Conservation (phyloP, 805 yeast genomes). For the Wickerhamiella bombiphila region DNA sequence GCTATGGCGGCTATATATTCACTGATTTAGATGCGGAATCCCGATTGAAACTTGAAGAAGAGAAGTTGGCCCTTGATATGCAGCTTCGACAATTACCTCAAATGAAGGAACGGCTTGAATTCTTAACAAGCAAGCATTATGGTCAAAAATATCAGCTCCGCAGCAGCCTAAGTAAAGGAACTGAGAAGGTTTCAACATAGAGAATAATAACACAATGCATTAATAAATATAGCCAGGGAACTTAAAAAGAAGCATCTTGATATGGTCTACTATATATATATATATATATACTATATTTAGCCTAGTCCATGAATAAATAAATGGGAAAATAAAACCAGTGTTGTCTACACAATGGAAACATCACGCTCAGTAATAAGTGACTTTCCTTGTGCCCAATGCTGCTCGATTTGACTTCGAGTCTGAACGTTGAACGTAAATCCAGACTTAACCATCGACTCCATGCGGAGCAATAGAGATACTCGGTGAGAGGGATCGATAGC, state of each 20-base stretch:
- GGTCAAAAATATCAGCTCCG: no score
- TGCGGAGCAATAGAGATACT: conserved; percentile 27
- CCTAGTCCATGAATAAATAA: no score
- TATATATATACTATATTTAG: no score
- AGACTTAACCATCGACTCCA: conserved; percentile 28
- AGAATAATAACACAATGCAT: no score
- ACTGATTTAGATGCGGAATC: conserved; percentile 54
- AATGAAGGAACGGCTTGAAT: conserved; percentile 50
- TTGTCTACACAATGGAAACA: neutral
- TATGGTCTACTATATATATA: no score
- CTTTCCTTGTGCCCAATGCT: conserved; percentile 39
- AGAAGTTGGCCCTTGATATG: conserved; percentile 55
- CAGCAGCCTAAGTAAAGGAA: no score
- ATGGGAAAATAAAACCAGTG: no score
- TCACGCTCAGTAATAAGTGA: conserved; percentile 24
- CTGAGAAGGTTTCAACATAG: no score
- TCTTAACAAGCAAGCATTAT: no score
- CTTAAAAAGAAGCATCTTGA: no score
- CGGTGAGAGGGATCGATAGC: conserved; percentile 27
- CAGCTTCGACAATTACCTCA: conserved; percentile 54
- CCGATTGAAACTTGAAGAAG: conserved; percentile 64
- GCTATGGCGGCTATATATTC: conserved; percentile 57
- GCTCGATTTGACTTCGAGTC: conserved; percentile 34
- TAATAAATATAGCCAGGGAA: no score
- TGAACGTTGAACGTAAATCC: conserved; percentile 33